Percentiles rank a stretch among this genome's conserved stretches.
Evolutionary conservation across 768 basidiomycete genomes (phyloP).

Genomic region (Lentinula boryana): DNA sequence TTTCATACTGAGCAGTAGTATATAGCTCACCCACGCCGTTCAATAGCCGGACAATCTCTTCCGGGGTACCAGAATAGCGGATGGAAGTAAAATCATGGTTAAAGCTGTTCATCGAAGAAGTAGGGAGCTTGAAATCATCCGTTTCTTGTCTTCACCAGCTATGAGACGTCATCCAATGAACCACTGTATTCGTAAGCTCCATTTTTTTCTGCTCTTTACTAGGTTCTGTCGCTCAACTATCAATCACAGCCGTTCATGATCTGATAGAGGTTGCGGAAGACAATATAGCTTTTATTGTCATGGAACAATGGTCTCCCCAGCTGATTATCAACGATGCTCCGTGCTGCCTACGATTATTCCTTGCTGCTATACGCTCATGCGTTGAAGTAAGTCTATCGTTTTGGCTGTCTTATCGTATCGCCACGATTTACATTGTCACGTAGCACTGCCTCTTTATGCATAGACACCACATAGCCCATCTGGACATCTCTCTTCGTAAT

Average conservation of each 20-base stretch:
- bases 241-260: conserved; percentile 52
- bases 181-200: conserved; percentile 65
- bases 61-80: conserved; percentile 49
- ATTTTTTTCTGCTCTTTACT: conserved; percentile 2
- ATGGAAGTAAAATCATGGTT: conserved; percentile 50
- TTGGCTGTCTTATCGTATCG: background rate
- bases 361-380: conserved; percentile 56
- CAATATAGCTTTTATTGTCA: conserved; percentile 60
- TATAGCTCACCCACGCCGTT: conserved; percentile 7
- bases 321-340: conserved; percentile 45
- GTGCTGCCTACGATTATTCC: conserved; percentile 45
- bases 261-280: conserved; percentile 50
- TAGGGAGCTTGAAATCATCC: conserved; percentile 57
- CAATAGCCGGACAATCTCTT: conserved; percentile 67
- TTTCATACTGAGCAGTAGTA: background rate
- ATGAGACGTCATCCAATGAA: conserved; percentile 59
- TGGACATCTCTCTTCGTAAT: conserved; percentile 69
- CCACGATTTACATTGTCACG: background rate
- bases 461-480: conserved; percentile 54
- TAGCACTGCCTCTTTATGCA: conserved; percentile 74
- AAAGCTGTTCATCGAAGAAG: conserved; percentile 65
- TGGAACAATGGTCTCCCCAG: conserved; percentile 76
- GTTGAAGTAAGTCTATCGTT: conserved; percentile 45
- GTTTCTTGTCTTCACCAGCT: conserved; percentile 45
- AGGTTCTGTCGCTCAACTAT: conserved; percentile 8